Percentiles rank a stretch among this genome's conserved stretches.
Conservation (phyloP, 257 asterid species). For the Nicotiana benthamiana region DNA sequence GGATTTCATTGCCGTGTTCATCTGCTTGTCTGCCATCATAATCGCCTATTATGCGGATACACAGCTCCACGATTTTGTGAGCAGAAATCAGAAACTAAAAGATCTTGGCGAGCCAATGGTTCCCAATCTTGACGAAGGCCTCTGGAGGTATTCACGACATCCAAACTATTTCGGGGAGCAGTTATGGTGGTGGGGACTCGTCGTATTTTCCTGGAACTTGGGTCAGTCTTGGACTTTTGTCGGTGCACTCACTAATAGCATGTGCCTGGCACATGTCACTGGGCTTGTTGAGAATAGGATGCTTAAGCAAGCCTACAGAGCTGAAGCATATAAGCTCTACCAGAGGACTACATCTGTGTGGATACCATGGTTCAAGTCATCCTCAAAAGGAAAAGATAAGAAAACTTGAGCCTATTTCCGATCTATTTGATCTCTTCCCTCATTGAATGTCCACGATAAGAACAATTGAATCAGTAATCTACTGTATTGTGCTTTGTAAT, state of each 20-base stretch:
- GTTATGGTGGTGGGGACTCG: slow-evolving; percentile 98
- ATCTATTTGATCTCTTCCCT: background rate
- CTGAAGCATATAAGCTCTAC: slow-evolving; percentile 58
- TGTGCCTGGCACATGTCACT: slow-evolving; percentile 80
- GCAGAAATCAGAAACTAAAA: slow-evolving; percentile 38
- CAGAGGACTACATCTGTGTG: slow-evolving; percentile 69
- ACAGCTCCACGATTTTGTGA: slow-evolving; percentile 63
- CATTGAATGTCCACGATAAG: background rate
- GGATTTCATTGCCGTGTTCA: slow-evolving; percentile 48
- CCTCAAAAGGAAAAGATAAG: slow-evolving; percentile 33
- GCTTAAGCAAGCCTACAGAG: slow-evolving; percentile 65
- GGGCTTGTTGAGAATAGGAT: slow-evolving; percentile 74
- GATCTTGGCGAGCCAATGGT: slow-evolving; percentile 39
- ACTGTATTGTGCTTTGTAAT: background rate
- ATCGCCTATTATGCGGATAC: slow-evolving; percentile 75
- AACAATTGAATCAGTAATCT: background rate
- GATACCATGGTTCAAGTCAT: slow-evolving; percentile 82
- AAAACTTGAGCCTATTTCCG: background rate
- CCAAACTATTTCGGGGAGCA: slow-evolving; percentile 97
- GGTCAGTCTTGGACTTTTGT: slow-evolving; percentile 49
- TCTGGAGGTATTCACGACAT: slow-evolving; percentile 79
- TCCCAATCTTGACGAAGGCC: slow-evolving; percentile 62
- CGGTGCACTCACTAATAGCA: slow-evolving; percentile 66
- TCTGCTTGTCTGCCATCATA: slow-evolving; percentile 54
- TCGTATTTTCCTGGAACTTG: slow-evolving; percentile 63